Evolutionary conservation across 202 grass and related monocot genomes (phyloP).

Genomic region (Brachypodium distachyon): DNA sequence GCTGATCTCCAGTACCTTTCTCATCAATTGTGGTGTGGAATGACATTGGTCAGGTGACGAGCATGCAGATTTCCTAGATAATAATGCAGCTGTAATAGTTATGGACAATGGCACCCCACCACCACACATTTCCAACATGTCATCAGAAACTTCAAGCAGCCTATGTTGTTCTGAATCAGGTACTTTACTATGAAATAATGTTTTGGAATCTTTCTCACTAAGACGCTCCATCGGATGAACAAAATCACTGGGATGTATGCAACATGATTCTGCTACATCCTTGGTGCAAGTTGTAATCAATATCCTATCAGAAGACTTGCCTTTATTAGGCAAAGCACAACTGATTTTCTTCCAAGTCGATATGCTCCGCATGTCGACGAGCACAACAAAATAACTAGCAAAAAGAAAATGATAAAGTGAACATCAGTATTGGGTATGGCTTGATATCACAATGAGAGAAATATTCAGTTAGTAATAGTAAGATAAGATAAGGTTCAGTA

Average conservation of each 20-base stretch:
- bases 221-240: background rate
- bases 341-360: background rate
- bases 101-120: conserved; percentile 20
- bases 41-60: background rate
- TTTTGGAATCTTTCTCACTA: background rate
- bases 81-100: conserved; percentile 4
- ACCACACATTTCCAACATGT: conserved; percentile 9
- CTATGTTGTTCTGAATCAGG: background rate
- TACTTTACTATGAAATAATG: background rate
- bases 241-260: background rate
- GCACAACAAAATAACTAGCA: background rate
- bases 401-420: background rate
- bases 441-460: background rate
- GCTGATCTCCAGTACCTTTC: conserved; percentile 5
- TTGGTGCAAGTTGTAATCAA: background rate
- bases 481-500: background rate
- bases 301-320: background rate
- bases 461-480: too few species aligned
- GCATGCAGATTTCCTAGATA: background rate
- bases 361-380: background rate
- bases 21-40: background rate
- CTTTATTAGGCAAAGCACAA: background rate
- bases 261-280: background rate
- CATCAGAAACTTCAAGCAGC: background rate
- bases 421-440: background rate